A percentile compares a stretch with the other conserved stretches of the same genome.
These are phyloP conservation scores for Septoria petroselini DNA, from an alignment of 2,329 filamentous ascomycete genomes.

Conservation along the genomic window DNA sequence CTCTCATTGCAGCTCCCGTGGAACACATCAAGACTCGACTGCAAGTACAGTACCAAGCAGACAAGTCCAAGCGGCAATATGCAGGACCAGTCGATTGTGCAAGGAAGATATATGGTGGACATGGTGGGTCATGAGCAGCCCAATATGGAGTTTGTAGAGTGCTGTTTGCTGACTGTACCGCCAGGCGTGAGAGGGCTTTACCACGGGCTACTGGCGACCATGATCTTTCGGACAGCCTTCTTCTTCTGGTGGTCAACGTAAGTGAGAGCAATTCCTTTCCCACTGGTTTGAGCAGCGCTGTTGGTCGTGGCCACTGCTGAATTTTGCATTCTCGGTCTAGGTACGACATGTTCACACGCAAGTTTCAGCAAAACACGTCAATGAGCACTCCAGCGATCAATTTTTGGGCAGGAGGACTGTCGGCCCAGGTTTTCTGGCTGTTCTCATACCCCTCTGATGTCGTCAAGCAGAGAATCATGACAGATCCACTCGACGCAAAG, in stretches of 20 bases:
- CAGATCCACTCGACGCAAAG: conserved; percentile 74
- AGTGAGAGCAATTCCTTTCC: neutral
- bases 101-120: conserved; percentile 59
- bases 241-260: conserved; percentile 93
- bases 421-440: conserved; percentile 94
- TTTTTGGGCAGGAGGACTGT: conserved; percentile 94
- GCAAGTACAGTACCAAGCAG: conserved; percentile 86
- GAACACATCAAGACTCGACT: conserved; percentile 93
- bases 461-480: conserved; percentile 96
- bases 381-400: conserved; percentile 79
- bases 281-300: too few relatives aligned
- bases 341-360: conserved; percentile 78
- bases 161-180: too few relatives aligned
- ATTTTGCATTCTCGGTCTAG: too few relatives aligned
- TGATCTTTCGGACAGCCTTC: conserved; percentile 89
- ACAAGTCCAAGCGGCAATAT: conserved; percentile 75
- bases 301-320: too few relatives aligned
- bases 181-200: conserved; percentile 69
- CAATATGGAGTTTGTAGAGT: neutral
- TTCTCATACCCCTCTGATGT: conserved; percentile 19
- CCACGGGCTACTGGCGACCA: conserved; percentile 77
- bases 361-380: conserved; percentile 63
- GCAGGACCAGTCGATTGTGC: conserved; percentile 82
- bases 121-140: conserved; percentile 47
- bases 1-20: conserved; percentile 86